Conservation (phyloP, 306 rosid genomes). For the Cotoneaster glaucophyllus region DNA sequence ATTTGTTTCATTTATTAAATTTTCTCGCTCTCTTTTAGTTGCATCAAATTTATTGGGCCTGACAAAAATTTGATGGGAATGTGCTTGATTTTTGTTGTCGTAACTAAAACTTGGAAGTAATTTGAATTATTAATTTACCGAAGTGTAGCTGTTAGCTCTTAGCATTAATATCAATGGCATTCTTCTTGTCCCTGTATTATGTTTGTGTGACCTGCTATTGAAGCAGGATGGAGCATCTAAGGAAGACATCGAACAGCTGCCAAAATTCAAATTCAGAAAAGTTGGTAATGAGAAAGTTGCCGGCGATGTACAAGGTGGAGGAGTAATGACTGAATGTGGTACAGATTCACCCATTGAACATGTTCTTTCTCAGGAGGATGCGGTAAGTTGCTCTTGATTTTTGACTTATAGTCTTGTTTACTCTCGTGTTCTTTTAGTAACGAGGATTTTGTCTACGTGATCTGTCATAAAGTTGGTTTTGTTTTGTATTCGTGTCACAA, state of each 20-base stretch:
- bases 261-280: constrained; percentile 69
- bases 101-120: not conserved
- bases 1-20: not conserved
- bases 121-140: not conserved
- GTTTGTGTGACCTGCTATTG: not conserved
- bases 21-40: not conserved
- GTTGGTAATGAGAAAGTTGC: constrained; percentile 44
- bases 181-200: not conserved
- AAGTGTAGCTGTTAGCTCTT: not conserved
- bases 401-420: not conserved
- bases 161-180: not conserved
- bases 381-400: constrained; percentile 37
- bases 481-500: constrained; percentile 8
- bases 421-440: not conserved
- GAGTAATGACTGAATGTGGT: constrained; percentile 78
- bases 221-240: constrained; percentile 95
- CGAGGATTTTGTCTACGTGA: not conserved
- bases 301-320: constrained; percentile 54
- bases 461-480: constrained; percentile 1
- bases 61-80: not conserved
- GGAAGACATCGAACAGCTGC: constrained; percentile 80
- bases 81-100: not conserved
- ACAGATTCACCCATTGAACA: constrained; percentile 65
- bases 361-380: constrained; percentile 71
- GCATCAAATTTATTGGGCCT: not conserved